phyloP scores from a whole-genome alignment of 805 yeast species.

The Monosporozyma solicola region DNA sequence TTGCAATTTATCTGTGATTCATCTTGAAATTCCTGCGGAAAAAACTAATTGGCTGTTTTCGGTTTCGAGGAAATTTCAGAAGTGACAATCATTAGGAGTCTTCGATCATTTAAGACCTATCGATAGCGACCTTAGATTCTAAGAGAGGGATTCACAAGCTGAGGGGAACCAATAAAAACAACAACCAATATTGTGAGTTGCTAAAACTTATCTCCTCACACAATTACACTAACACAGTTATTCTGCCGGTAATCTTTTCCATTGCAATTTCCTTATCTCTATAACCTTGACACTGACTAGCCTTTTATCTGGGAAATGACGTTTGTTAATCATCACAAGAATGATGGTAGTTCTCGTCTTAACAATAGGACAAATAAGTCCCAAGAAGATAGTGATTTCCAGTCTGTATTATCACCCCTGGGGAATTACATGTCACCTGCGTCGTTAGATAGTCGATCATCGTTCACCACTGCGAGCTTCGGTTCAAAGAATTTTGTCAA shows the following conservation, averaged over 20 bases:
- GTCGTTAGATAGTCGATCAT: constrained; percentile 14
- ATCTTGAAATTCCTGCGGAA: constrained; percentile 6
- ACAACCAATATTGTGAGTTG: background rate
- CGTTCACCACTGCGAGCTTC: constrained; percentile 7
- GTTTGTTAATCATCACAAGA: background rate
- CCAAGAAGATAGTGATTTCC: constrained; percentile 5
- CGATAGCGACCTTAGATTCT: background rate
- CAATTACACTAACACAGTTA: background rate
- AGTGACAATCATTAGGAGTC: background rate
- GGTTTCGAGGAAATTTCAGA: background rate
- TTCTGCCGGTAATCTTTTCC: background rate
- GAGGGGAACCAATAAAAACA: background rate
- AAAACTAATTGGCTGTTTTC: background rate
- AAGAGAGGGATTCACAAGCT: background rate
- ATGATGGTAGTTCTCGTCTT: background rate
- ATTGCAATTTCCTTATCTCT: background rate
- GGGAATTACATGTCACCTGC: constrained; percentile 16
- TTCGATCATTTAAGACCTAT: background rate
- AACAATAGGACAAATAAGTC: background rate
- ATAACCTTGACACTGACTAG: background rate
- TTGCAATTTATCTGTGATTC: background rate
- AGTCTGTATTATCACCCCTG: constrained; percentile 9
- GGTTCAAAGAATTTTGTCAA: constrained; percentile 1
- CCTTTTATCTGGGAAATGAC: background rate
- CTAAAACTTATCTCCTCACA: background rate